Conservation (phyloP, 2,329 filamentous ascomycete species). For the Elsinoe arachidis region DNA sequence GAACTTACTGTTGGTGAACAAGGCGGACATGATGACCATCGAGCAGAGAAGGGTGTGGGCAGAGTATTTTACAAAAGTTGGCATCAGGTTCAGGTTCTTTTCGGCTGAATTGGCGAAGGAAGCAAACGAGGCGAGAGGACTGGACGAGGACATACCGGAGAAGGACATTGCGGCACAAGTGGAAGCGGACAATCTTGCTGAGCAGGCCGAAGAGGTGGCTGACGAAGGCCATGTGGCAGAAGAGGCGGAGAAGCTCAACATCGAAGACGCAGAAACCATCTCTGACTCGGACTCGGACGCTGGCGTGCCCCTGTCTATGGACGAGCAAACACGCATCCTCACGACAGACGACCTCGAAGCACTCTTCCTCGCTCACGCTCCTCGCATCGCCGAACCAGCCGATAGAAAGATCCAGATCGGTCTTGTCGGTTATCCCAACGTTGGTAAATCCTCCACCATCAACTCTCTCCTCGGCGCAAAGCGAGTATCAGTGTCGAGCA, state of each 20-base stretch:
- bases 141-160: conserved; percentile 47
- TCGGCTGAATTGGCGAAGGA: conserved; percentile 89
- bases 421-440: conserved; percentile 94
- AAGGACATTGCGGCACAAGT: conserved; percentile 36
- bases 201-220: conserved; percentile 33
- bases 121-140: conserved; percentile 62
- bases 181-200: conserved; percentile 28
- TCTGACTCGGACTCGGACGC: conserved; percentile 26
- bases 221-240: conserved; percentile 35
- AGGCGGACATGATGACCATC: conserved; percentile 96
- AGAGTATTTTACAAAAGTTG: conserved; percentile 68
- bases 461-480: conserved; percentile 97
- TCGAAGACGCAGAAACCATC: conserved; percentile 19
- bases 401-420: conserved; percentile 75
- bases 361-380: conserved; percentile 72
- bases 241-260: conserved; percentile 25
- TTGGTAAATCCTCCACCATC: conserved; percentile 98
- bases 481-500: conserved; percentile 96
- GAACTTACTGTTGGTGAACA: conserved; percentile 91
- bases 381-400: conserved; percentile 43
- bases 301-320: conserved; percentile 29
- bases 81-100: conserved; percentile 92
- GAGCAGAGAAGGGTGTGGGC: conserved; percentile 79
- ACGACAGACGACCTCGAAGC: conserved; percentile 88
- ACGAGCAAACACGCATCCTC: conserved; percentile 59